Conservation (phyloP, 225 moss, liverwort and hornwort genomes). For the Sphagnum contortum region DNA sequence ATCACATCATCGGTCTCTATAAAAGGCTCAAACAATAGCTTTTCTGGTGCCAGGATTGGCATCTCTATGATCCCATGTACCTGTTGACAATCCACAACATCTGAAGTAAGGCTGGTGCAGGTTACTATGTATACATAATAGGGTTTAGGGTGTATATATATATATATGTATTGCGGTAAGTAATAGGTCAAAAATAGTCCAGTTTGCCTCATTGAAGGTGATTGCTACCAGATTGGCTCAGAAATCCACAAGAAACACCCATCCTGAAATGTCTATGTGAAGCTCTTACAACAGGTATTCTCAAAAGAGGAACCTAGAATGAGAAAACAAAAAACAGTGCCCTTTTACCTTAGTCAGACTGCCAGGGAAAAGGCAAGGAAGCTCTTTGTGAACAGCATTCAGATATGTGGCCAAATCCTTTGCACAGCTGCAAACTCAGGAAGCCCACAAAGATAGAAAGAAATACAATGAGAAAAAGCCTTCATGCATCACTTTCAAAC, state of each 20-base stretch:
- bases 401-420: conserved; percentile 63
- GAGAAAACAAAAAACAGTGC: too few relatives aligned
- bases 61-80: conserved; percentile 87
- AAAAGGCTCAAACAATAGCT: conserved; percentile 69
- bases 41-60: conserved; percentile 56
- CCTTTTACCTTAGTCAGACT: conserved; percentile 53
- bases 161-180: too few relatives aligned
- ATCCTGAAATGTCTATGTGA: too few relatives aligned
- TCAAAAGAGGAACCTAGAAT: too few relatives aligned
- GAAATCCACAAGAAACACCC: too few relatives aligned
- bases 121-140: background rate
- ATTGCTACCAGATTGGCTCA: too few relatives aligned
- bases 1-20: conserved; percentile 80
- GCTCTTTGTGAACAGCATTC: conserved; percentile 40
- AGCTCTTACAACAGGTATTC: too few relatives aligned
- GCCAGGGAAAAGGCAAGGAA: conserved; percentile 58
- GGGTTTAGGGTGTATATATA: too few relatives aligned
- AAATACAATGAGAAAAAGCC: too few relatives aligned
- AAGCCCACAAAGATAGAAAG: background rate
- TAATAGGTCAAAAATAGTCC: too few relatives aligned
- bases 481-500: too few relatives aligned
- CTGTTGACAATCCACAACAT: conserved; percentile 19
- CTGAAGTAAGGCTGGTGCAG: background rate
- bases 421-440: conserved; percentile 46
- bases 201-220: too few relatives aligned